Base-by-base conservation (phyloP, 805 yeast genomes). In the Schwanniomyces pseudopolymorphus region DNA sequence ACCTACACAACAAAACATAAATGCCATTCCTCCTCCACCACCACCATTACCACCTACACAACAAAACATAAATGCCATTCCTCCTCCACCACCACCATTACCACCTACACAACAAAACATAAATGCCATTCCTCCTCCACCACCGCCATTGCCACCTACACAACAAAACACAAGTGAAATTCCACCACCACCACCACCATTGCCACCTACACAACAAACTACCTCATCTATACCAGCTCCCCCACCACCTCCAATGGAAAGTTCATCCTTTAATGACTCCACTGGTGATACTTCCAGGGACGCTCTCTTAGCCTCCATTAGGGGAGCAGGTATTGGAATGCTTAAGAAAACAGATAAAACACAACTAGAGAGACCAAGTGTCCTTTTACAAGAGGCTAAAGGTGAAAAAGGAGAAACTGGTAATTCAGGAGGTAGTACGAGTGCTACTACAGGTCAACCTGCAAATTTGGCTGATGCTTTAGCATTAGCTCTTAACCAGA, bases 261-360 rank as follows among this genome's bases (percentile, higher is more conserved):
- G 44, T 48, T 19, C 52, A 22, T 48, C 43, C 19, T 9, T 22
- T 25, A n/a, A 24, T 19, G 19, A 28, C 3, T 13, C 43, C 5
- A 41, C 50, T 2, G 52, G 61, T 9, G 90, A 77, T 53, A 67
- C 72, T 1, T 84, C 84, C 0, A 74, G 96, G 55, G 96, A 87
- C 63, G 96, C 96, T 0, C 74, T 92, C 36, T 71, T 92, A 49
- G 87, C 95, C 0, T 89, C 97, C 0, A 92, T 92, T 54, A 77
- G 96, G 55, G 81, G 84, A 33, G 84, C 96, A 0, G 91, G 92
- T 31, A 33, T 91, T 4, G 84, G 85, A 0, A 58, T 80, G 5
- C 76, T 92, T 54, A 81, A 76, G 52, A 89, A 84, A 61, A 85
- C 86, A 1, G 97, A 92, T 64, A 92, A 90, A 65, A 66, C 89